Evolutionary conservation across 2,329 filamentous ascomycete species (phyloP).

Genomic region (Microdochium paspali): DNA sequence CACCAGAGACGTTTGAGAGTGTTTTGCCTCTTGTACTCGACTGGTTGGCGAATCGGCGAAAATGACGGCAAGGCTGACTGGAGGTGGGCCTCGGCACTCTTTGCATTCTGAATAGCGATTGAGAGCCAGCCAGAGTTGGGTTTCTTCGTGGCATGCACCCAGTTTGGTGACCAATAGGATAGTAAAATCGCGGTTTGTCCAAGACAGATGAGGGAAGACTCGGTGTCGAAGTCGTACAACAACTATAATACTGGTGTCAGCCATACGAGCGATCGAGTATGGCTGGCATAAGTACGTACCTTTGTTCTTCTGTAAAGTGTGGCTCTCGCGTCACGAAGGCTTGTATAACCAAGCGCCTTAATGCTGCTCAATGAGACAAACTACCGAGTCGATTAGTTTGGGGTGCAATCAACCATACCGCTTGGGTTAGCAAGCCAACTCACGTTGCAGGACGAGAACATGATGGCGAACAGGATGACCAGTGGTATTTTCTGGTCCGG

Average conservation of each 20-base stretch:
- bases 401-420: not conserved
- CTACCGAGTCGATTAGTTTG: constrained; percentile 6
- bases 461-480: constrained; percentile 33
- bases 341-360: constrained; percentile 30
- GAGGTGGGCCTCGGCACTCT: constrained; percentile 31
- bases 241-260: constrained; percentile 15
- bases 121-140: constrained; percentile 39
- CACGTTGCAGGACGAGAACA: constrained; percentile 33
- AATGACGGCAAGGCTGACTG: constrained; percentile 24
- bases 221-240: constrained; percentile 33
- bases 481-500: constrained; percentile 25
- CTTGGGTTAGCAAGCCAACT: constrained; percentile 4
- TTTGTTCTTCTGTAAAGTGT: constrained; percentile 33
- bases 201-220: constrained; percentile 28
- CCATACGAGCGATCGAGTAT: not conserved
- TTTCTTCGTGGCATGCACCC: constrained; percentile 21
- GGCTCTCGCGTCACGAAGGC: constrained; percentile 31
- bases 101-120: constrained; percentile 39
- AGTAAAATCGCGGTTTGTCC: constrained; percentile 32
- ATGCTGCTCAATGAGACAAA: constrained; percentile 29
- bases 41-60: constrained; percentile 16
- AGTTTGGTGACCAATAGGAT: constrained; percentile 28
- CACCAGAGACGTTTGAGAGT: constrained; percentile 43
- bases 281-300: constrained; percentile 9
- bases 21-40: constrained; percentile 26